Conservation (phyloP, 805 yeast species). For the Cephaloascus albidus region DNA sequence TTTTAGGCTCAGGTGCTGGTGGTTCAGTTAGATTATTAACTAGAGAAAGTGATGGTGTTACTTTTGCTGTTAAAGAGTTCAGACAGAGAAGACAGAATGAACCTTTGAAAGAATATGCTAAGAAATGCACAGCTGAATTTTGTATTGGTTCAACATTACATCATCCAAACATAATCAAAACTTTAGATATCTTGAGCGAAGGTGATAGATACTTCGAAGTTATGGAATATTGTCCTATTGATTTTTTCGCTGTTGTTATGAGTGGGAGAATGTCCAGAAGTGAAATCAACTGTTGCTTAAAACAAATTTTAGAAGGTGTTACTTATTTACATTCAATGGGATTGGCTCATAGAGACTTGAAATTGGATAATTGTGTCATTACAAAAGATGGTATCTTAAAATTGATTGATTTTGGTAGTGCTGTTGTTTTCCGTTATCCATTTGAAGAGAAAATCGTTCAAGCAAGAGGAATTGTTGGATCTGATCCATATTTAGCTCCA, state of each 20-base stretch:
- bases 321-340: slow-evolving; percentile 70
- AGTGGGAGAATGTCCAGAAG: slow-evolving; percentile 74
- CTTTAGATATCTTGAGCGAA: slow-evolving; percentile 64
- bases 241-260: slow-evolving; percentile 83
- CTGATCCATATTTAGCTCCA: slow-evolving; percentile 83
- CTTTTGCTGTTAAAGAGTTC: slow-evolving; percentile 81
- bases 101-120: slow-evolving; percentile 67
- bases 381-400: slow-evolving; percentile 66
- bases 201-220: slow-evolving; percentile 68
- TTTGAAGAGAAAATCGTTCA: slow-evolving; percentile 48
- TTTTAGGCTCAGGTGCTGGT: slow-evolving; percentile 81
- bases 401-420: slow-evolving; percentile 77
- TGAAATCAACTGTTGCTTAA: slow-evolving; percentile 75
- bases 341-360: slow-evolving; percentile 74
- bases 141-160: slow-evolving; percentile 77
- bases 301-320: slow-evolving; percentile 67
- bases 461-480: slow-evolving; percentile 75
- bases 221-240: slow-evolving; percentile 81
- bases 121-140: slow-evolving; percentile 82
- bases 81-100: slow-evolving; percentile 66
- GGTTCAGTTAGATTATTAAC: slow-evolving; percentile 71
- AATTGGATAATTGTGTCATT: slow-evolving; percentile 76
- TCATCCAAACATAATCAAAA: slow-evolving; percentile 74
- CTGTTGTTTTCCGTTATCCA: slow-evolving; percentile 75
- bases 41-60: slow-evolving; percentile 58